Evolutionary conservation across 2,329 filamentous ascomycete genomes (phyloP), one percentile per base, ranked within the genome.

Genomic region (Neonectria faginata): DNA sequence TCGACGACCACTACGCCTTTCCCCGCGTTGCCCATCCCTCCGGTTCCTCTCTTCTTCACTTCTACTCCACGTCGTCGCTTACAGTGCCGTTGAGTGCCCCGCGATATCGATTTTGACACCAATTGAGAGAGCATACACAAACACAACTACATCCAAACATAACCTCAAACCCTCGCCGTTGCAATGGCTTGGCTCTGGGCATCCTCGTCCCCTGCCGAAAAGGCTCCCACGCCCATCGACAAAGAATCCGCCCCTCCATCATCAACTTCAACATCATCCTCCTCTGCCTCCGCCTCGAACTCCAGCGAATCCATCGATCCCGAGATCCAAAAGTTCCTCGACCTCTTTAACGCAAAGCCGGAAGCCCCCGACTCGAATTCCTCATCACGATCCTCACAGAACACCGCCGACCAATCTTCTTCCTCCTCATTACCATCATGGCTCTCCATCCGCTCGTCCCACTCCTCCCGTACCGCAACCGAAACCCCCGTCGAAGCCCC

Each of bases 161-260:
- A 36, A 52, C n/a, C 39, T 57, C 25, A 27, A 55, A 10, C 41
- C 55, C 29, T 50, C 42, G 39, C 18, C 33, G 44, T 67, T 71
- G 79, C 60, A 67, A 90, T 90, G 88, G 87, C 87, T 69, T 90
- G 88, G 88, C 80, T 89, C 66, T 90, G 87, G 86, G 81, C 84
- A 64, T 81, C 79, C 6, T 67, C 78, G n/a, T 72, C 79, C 16
- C 66, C 79, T 16, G 65, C 80, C 16, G 62, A 62, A 14, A 76
- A 77, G 69, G 66, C 75, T 18, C 47, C 70, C 14, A 39, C 70
- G 47, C 69, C 71, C 39, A 59, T 68, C 33, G 70, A 73, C 53
- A 70, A 75, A 53, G 58, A 68, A 57, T 42, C 70, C 20, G 47
- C 73, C 44, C 65, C 70, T 33, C 60, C 73, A 54, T 59, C 71